Evolutionary conservation across 1,284 basidiomycete species (phyloP).

Genomic region (Sanghuangporus baumii): DNA sequence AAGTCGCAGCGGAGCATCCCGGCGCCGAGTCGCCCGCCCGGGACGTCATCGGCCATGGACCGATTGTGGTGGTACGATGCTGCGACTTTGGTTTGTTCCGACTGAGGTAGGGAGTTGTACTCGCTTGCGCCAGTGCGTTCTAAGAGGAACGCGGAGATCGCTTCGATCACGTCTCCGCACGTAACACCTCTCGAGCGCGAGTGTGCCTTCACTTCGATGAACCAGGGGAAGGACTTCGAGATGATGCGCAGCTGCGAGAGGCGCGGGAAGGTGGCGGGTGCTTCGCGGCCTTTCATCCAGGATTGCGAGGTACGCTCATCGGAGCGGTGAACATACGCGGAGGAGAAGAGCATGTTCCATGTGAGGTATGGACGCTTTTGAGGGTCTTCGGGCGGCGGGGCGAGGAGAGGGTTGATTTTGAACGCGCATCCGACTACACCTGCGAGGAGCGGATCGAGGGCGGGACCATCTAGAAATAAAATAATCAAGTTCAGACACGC

Average conservation of each 20-base stretch:
- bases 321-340: conserved; percentile 56
- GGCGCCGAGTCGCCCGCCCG: conserved; percentile 57
- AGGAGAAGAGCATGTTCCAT: conserved; percentile 71
- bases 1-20: conserved; percentile 61
- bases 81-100: conserved; percentile 36
- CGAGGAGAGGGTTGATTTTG: conserved; percentile 56
- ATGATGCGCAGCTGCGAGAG: conserved; percentile 46
- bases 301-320: conserved; percentile 52
- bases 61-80: conserved; percentile 59
- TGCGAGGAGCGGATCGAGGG: conserved; percentile 55
- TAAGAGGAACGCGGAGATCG: conserved; percentile 45
- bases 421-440: conserved; percentile 42
- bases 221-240: conserved; percentile 53
- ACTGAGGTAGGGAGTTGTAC: conserved; percentile 35
- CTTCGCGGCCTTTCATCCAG: conserved; percentile 61
- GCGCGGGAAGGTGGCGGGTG: conserved; percentile 72
- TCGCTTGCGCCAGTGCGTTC: conserved; percentile 45
- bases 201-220: conserved; percentile 46
- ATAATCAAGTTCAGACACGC: background rate
- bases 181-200: conserved; percentile 54
- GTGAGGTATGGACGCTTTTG: conserved; percentile 45
- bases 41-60: conserved; percentile 52
- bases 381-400: conserved; percentile 40
- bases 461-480: conserved; percentile 56
- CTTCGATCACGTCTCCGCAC: conserved; percentile 66